A percentile compares a stretch with the other conserved stretches of the same genome.
phyloP scores from a whole-genome alignment of 2,329 filamentous ascomycete genomes.

The Aureobasidium uvarum region DNA sequence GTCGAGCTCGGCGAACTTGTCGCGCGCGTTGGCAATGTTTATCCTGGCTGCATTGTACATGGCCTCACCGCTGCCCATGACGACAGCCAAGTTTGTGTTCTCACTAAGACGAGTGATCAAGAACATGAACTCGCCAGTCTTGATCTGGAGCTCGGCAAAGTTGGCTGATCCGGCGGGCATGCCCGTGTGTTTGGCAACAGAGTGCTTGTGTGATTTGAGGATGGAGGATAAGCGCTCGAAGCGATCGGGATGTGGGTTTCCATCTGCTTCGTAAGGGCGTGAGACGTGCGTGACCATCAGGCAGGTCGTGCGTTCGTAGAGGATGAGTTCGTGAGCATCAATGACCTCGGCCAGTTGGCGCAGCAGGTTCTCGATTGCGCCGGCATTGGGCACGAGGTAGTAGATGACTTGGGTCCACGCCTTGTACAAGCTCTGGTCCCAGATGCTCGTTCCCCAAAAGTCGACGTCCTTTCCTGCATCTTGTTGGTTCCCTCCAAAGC shows the following conservation, averaged over 20 bases:
- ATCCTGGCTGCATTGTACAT: constrained; percentile 87
- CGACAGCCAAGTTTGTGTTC: constrained; percentile 93
- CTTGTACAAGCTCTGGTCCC: constrained; percentile 97
- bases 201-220: constrained; percentile 97
- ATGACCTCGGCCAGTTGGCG: constrained; percentile 78
- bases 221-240: constrained; percentile 96
- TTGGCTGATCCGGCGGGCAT: constrained; percentile 79
- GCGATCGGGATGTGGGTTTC: constrained; percentile 85
- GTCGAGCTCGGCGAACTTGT: constrained; percentile 70
- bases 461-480: constrained; percentile 56
- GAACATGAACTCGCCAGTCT: constrained; percentile 79
- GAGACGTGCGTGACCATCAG: constrained; percentile 93
- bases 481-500: constrained; percentile 52
- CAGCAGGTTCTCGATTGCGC: constrained; percentile 82
- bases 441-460: constrained; percentile 94
- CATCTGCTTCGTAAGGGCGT: constrained; percentile 64
- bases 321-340: constrained; percentile 86
- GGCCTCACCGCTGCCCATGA: constrained; percentile 86
- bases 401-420: constrained; percentile 99
- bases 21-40: constrained; percentile 82
- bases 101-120: constrained; percentile 95
- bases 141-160: constrained; percentile 78
- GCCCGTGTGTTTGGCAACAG: constrained; percentile 67
- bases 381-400: constrained; percentile 91
- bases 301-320: constrained; percentile 95